phyloP scores from a whole-genome alignment of 192 early-diverging fungal species.

The Linnemannia schmuckeri region DNA sequence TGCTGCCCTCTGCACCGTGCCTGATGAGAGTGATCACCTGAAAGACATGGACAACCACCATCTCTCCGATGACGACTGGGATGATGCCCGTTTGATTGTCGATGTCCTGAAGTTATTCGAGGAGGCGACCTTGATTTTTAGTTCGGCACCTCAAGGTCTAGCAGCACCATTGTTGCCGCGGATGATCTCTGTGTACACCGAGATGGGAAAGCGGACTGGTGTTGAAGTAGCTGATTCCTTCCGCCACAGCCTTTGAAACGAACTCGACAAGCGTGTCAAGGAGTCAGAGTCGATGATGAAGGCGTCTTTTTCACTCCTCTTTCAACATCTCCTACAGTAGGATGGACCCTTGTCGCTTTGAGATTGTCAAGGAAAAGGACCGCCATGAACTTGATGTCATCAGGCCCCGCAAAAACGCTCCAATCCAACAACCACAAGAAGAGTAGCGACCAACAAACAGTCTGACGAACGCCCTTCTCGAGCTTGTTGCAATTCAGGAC shows the following conservation, averaged over 20 bases:
- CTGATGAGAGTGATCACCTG: too few species aligned
- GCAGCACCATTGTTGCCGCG: conserved; percentile 10
- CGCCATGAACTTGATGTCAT: conserved; percentile 4
- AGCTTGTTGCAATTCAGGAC: conserved; percentile 15
- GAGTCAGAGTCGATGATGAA: conserved; percentile 11
- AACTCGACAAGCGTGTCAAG: conserved; percentile 13
- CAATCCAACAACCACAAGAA: conserved; percentile 2
- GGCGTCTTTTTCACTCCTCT: conserved; percentile 8
- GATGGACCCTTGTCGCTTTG: neutral
- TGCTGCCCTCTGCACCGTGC: too few species aligned
- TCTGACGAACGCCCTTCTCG: neutral
- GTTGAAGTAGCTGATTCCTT: neutral
- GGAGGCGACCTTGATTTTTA: conserved; percentile 17
- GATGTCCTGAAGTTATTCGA: neutral
- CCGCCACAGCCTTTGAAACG: neutral
- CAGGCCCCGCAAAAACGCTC: neutral
- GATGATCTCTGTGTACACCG: neutral
- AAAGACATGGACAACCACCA: too few species aligned
- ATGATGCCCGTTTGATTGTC: too few species aligned
- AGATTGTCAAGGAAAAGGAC: conserved; percentile 1
- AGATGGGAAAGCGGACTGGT: conserved; percentile 1
- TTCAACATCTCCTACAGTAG: conserved; percentile 5
- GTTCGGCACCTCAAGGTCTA: conserved; percentile 8
- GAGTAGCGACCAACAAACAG: neutral
- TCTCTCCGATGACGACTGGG: too few species aligned